phyloP scores from a whole-genome alignment of 225 moss, liverwort and hornwort species.

The Asterella californica region DNA sequence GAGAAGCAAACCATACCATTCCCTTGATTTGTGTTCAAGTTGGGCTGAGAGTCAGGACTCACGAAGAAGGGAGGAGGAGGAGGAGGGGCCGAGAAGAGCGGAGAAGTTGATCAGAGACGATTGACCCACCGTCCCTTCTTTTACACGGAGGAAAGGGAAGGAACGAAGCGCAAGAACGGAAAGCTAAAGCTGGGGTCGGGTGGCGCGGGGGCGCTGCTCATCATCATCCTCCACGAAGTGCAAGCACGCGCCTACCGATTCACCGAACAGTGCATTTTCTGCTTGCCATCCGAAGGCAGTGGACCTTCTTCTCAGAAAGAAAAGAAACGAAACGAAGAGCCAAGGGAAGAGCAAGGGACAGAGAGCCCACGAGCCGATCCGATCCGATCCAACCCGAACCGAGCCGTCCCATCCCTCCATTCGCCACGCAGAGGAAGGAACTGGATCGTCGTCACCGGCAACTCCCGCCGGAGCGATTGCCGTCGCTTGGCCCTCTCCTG shows the following conservation, averaged over 20 bases:
- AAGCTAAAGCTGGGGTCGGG: not conserved
- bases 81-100: not conserved
- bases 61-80: not conserved
- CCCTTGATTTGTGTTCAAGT: not conserved
- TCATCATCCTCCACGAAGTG: slow-evolving; percentile 1
- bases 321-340: no score
- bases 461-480: slow-evolving; percentile 4
- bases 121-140: not conserved
- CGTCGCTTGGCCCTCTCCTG: not conserved
- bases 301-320: no score
- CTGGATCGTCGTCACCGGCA: slow-evolving; percentile 7
- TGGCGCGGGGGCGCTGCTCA: not conserved
- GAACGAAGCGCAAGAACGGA: not conserved
- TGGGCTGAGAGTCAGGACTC: not conserved
- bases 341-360: slow-evolving; percentile 10
- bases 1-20: not conserved
- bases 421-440: no score
- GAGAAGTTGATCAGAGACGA: not conserved
- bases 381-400: not conserved
- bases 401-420: not conserved
- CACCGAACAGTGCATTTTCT: not conserved
- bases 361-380: not conserved
- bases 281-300: no score
- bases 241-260: not conserved
- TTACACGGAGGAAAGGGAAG: not conserved